Evolutionary conservation across 108 stramenopile species (phyloP), one percentile per base, ranked within the genome.

Genomic region (Fragilariopsis cylindrus): DNA sequence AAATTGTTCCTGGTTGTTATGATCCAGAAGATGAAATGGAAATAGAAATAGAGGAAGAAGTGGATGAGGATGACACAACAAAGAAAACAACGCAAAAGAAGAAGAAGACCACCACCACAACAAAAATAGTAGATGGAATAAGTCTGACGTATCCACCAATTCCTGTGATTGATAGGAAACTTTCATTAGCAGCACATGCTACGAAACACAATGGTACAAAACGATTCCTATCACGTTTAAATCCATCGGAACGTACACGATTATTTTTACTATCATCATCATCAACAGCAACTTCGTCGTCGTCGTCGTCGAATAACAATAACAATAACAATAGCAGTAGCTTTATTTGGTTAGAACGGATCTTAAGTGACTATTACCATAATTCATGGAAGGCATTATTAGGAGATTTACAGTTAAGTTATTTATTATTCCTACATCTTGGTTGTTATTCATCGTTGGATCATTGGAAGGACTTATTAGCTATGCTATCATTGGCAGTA

Each of bases 401-500:
- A 62, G 94, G 86, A 13, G 94, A 95, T 80, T 21, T 95, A 49
- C 89, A 95, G 74, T 72, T 95, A 44, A 77, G 88, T 3, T 95
- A 85, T 70, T 52, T 86, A 7, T 48, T 91, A 13, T 89, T 93
- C 79, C 66, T 95, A 5, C 75, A 87, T 71, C 67, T 92, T 50
- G 83, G 88, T 45, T 95, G 94, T 68, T 81, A 90, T 46, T 69
- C 81, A 9, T 91, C 94, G 0, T 77, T 95, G 78, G 89, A 89
- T 70, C 86, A 90, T 79, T 95, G 94, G 94, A 81, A 76, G 54
- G 84, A 85, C 16, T 67, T 85, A 67, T 45, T 85, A 50, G 77
- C 84, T 62, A 85, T 85, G 84, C 18, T 85, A 40, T 81, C 75
- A 8, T 50, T 81, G 4, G 78, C 72, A 15, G 42, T 63, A n/a